Conservation (phyloP, 2,329 filamentous ascomycete genomes). For the Eurotiales sp. region DNA sequence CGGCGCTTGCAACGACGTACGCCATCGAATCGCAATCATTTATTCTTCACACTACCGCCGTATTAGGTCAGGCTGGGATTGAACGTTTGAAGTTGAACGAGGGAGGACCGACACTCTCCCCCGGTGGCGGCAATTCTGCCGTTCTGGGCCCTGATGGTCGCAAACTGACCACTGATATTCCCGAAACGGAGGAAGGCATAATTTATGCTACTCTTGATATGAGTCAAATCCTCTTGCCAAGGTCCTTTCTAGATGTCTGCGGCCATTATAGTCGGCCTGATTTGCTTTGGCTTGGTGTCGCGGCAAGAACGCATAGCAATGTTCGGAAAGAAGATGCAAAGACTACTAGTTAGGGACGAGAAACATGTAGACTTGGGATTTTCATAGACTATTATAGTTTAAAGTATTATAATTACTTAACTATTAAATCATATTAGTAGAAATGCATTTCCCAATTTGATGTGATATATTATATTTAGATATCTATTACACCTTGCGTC, state of each 20-base stretch:
- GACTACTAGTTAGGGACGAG: neutral
- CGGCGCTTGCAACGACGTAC: conserved; percentile 30
- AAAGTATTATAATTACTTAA: no score
- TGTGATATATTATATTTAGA: no score
- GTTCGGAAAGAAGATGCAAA: neutral
- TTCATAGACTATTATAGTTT: no score
- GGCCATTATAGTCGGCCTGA: conserved; percentile 53
- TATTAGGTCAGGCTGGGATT: conserved; percentile 39
- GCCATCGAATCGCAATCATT: conserved; percentile 45
- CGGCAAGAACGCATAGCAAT: neutral
- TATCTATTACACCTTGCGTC: no score
- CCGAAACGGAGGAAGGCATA: conserved; percentile 47
- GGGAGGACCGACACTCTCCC: conserved; percentile 18
- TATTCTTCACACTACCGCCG: conserved; percentile 38
- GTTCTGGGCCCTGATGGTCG: conserved; percentile 51
- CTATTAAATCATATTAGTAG: no score
- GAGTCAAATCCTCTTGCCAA: conserved; percentile 19
- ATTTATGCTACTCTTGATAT: conserved; percentile 52
- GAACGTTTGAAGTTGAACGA: conserved; percentile 37
- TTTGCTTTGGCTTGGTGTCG: conserved; percentile 46
- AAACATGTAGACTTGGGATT: neutral
- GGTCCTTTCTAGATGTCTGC: conserved; percentile 33
- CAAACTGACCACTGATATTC: conserved; percentile 34
- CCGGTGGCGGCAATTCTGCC: conserved; percentile 46
- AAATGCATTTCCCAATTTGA: no score